Percentiles rank a stretch among this genome's conserved stretches.
Evolutionary conservation across 495 filamentous ascomycete species (phyloP).

Genomic region (Rhypophila decipiens): DNA sequence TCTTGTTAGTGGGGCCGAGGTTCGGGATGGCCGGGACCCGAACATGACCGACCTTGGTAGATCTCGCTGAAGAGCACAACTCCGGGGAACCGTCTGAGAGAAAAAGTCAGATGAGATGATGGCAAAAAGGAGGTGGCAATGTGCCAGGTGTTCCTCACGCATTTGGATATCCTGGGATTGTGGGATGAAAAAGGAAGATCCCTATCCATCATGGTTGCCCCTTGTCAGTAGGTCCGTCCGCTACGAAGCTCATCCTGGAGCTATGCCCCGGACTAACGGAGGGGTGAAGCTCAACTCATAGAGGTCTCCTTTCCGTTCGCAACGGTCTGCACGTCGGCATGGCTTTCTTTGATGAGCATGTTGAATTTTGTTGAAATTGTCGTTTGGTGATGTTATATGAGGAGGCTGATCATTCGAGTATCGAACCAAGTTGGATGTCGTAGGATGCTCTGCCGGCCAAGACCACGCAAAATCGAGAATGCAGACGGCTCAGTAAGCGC

Average conservation of each 20-base stretch:
- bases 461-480: too few relatives aligned
- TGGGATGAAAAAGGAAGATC: conserved; percentile 84
- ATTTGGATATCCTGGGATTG: conserved; percentile 75
- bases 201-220: conserved; percentile 39
- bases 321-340: conserved; percentile 33
- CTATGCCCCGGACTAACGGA: background rate
- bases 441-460: too few relatives aligned
- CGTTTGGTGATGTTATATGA: too few relatives aligned
- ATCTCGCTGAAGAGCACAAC: conserved; percentile 93
- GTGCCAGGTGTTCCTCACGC: conserved; percentile 41
- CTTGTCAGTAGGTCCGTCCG: background rate
- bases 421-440: too few relatives aligned
- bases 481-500: too few relatives aligned
- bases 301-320: conserved; percentile 41
- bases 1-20: background rate
- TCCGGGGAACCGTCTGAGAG: conserved; percentile 79
- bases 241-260: background rate
- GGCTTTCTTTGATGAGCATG: conserved; percentile 43
- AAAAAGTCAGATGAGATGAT: conserved; percentile 14
- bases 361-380: too few relatives aligned
- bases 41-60: conserved; percentile 66
- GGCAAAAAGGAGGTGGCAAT: background rate
- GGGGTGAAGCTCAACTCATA: conserved; percentile 31
- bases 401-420: too few relatives aligned
- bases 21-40: conserved; percentile 1